phyloP scores from a whole-genome alignment of 352 stramenopile genomes.

The Globisporangium sylvaticum region DNA sequence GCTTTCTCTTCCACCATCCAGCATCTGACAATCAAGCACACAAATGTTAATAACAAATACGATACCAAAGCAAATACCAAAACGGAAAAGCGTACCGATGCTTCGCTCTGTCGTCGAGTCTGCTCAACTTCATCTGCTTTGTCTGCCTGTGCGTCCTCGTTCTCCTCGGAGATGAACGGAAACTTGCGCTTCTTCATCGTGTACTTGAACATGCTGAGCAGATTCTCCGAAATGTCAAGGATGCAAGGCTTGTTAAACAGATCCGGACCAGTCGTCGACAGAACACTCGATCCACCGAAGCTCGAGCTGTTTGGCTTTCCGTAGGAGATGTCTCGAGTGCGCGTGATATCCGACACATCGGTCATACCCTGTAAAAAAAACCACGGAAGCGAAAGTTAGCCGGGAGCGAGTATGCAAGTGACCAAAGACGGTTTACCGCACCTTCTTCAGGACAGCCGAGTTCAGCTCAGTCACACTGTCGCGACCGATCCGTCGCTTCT shows the following conservation, averaged over 20 bases:
- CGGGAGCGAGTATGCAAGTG: neutral
- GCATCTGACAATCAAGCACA: neutral
- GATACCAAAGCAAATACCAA: neutral
- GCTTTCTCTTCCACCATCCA: conserved; percentile 14
- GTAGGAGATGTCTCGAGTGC: conserved; percentile 40
- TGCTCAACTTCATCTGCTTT: conserved; percentile 53
- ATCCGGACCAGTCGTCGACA: conserved; percentile 26
- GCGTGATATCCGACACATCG: conserved; percentile 74
- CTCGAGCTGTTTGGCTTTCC: conserved; percentile 23
- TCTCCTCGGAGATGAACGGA: conserved; percentile 39
- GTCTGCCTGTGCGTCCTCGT: conserved; percentile 15
- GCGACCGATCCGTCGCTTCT: conserved; percentile 79
- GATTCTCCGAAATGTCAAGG: conserved; percentile 46
- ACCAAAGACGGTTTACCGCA: neutral
- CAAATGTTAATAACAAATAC: neutral
- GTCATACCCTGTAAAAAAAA: conserved; percentile 38
- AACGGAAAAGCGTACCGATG: conserved; percentile 31
- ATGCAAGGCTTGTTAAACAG: conserved; percentile 62
- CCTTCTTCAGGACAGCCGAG: conserved; percentile 71
- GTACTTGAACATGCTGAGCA: conserved; percentile 73
- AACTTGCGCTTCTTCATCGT: conserved; percentile 88
- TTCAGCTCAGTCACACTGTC: conserved; percentile 80
- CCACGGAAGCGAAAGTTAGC: neutral
- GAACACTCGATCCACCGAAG: conserved; percentile 5
- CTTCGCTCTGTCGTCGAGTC: conserved; percentile 59